Evolutionary conservation across 2,329 filamentous ascomycete genomes (phyloP).

Genomic region (Fusarium caatingaense): DNA sequence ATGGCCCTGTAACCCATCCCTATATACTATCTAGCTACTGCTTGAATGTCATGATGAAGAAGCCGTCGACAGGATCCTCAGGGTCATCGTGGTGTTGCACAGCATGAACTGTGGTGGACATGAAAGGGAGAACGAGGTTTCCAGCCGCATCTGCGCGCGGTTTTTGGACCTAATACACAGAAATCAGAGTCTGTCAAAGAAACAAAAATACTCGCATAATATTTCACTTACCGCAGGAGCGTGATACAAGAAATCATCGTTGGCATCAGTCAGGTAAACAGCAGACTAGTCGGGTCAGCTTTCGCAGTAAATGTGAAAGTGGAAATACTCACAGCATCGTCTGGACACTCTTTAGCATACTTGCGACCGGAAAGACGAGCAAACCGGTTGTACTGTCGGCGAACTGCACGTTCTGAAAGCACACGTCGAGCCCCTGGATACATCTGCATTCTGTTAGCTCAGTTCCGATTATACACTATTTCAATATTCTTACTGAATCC

Average conservation of each 20-base stretch:
- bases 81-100: slow-evolving; percentile 20
- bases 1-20: neutral
- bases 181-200: neutral
- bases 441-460: neutral
- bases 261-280: neutral
- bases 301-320: neutral
- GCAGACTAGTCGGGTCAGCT: neutral
- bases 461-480: neutral
- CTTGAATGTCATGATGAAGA: slow-evolving; percentile 25
- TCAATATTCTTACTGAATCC: neutral
- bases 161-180: slow-evolving; percentile 13
- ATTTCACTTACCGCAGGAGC: slow-evolving; percentile 24
- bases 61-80: slow-evolving; percentile 3
- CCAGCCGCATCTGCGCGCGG: slow-evolving; percentile 28
- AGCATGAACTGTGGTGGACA: slow-evolving; percentile 28
- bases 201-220: neutral
- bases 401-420: neutral
- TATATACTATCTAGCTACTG: neutral
- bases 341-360: slow-evolving; percentile 8
- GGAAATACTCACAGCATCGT: slow-evolving; percentile 1
- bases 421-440: neutral
- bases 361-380: slow-evolving; percentile 7
- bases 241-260: slow-evolving; percentile 10
- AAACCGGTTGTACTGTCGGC: slow-evolving; percentile 10
- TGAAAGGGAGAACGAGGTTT: slow-evolving; percentile 32